Evolutionary conservation across 2,329 filamentous ascomycete species (phyloP).

Genomic region (Curvularia spicifera): DNA sequence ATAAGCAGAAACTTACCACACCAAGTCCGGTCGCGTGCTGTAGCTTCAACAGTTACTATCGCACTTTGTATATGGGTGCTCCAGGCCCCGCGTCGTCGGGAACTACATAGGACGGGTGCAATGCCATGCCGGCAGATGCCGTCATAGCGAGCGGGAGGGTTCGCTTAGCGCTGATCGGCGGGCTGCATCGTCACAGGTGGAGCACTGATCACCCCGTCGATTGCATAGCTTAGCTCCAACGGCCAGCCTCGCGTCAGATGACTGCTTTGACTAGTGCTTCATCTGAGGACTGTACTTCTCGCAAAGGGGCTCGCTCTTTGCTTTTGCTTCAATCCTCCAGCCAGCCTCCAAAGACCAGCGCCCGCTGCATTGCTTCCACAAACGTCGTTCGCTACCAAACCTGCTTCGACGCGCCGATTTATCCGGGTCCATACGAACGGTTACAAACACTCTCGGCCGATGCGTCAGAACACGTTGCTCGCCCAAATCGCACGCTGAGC

Average conservation of each 20-base stretch:
- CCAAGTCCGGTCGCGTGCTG: too few species aligned
- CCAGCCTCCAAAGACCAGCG: background rate
- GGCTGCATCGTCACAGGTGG: constrained; percentile 25
- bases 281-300: background rate
- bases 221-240: constrained; percentile 13
- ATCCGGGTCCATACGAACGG: constrained; percentile 11
- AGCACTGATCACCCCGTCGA: constrained; percentile 10
- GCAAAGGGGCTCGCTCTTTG: background rate
- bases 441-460: background rate
- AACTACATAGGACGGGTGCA: constrained; percentile 1
- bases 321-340: background rate
- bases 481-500: background rate
- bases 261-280: constrained; percentile 10
- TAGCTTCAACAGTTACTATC: background rate
- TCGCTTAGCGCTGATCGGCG: constrained; percentile 17
- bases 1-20: background rate
- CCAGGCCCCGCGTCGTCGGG: background rate
- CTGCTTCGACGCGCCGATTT: constrained; percentile 18
- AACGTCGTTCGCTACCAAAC: constrained; percentile 22
- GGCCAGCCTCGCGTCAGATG: constrained; percentile 14
- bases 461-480: background rate
- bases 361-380: constrained; percentile 8
- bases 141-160: constrained; percentile 24
- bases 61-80: background rate
- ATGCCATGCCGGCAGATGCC: constrained; percentile 23